A percentile compares a stretch with the other conserved stretches of the same genome.
Evolutionary conservation across 2,329 filamentous ascomycete species (phyloP).

Genomic region (Blastomyces parvus): DNA sequence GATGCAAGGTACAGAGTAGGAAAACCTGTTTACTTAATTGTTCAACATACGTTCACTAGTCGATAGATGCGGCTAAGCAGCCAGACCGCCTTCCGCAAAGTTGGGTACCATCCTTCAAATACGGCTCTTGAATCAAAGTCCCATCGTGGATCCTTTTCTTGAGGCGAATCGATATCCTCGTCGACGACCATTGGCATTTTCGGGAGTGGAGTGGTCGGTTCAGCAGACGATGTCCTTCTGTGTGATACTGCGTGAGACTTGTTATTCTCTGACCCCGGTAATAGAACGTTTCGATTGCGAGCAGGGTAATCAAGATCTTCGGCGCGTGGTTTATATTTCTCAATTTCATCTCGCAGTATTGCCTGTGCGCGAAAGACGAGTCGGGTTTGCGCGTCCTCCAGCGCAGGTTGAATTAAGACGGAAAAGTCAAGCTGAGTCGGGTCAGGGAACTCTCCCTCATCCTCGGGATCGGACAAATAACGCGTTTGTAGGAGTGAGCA

Average conservation of each 20-base stretch:
- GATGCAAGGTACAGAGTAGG: slow-evolving; percentile 14
- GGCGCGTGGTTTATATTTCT: slow-evolving; percentile 54
- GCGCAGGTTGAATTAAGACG: slow-evolving; percentile 50
- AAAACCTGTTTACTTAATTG: not conserved
- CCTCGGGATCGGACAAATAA: slow-evolving; percentile 52
- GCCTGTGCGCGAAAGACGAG: slow-evolving; percentile 57
- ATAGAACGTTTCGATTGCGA: slow-evolving; percentile 37
- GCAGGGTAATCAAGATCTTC: slow-evolving; percentile 57
- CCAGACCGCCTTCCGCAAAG: slow-evolving; percentile 57
- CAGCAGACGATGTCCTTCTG: slow-evolving; percentile 38
- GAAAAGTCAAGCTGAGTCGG: slow-evolving; percentile 53
- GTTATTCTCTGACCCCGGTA: slow-evolving; percentile 32
- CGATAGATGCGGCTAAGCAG: slow-evolving; percentile 60
- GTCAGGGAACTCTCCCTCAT: slow-evolving; percentile 43
- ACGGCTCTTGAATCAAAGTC: slow-evolving; percentile 48
- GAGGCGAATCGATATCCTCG: slow-evolving; percentile 39
- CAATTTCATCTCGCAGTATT: slow-evolving; percentile 56
- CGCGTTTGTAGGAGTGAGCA: slow-evolving; percentile 57
- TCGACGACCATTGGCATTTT: slow-evolving; percentile 44
- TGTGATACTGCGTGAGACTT: slow-evolving; percentile 43
- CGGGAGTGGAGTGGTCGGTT: slow-evolving; percentile 32
- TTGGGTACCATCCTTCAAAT: slow-evolving; percentile 56
- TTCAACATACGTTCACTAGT: slow-evolving; percentile 50
- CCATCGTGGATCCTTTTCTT: slow-evolving; percentile 40
- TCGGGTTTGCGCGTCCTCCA: slow-evolving; percentile 59